A percentile compares a stretch with the other conserved stretches of the same genome.
Conservation (phyloP, 2,329 filamentous ascomycete genomes). For the Fusarium napiforme region DNA sequence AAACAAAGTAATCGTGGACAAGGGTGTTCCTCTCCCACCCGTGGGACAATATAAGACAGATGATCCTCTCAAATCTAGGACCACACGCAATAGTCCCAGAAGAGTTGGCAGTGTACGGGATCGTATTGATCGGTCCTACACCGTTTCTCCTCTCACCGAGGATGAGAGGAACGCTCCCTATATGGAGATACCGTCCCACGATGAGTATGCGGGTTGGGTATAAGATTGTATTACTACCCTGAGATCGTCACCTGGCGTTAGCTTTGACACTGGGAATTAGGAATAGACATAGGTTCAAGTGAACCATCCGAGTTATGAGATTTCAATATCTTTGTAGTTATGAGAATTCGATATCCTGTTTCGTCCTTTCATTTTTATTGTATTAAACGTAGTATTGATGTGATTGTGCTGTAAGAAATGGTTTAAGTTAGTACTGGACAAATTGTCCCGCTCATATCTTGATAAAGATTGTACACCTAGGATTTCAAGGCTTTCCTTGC, state of each 20-base stretch:
- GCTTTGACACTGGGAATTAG: background rate
- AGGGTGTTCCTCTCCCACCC: background rate
- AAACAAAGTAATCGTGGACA: background rate
- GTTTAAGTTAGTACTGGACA: background rate
- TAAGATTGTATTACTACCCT: background rate
- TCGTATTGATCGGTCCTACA: background rate
- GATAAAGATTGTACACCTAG: background rate
- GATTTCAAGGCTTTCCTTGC: background rate
- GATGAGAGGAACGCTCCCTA: background rate
- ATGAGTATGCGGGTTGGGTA: background rate
- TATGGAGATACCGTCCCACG: background rate
- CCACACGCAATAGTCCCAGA: background rate
- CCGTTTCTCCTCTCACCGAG: constrained; percentile 17
- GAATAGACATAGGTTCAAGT: background rate
- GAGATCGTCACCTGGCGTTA: background rate
- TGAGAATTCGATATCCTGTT: background rate
- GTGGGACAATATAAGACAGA: background rate
- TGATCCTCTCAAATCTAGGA: background rate
- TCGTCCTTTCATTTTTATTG: background rate
- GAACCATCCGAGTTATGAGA: background rate
- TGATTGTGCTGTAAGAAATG: background rate
- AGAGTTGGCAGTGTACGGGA: background rate
- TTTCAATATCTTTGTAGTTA: background rate
- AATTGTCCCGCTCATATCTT: background rate
- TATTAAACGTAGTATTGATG: background rate